Percentiles rank a stretch among this genome's conserved stretches.
Evolutionary conservation across 139 green algal species (phyloP).

Genomic region (Chlorella sp.): DNA sequence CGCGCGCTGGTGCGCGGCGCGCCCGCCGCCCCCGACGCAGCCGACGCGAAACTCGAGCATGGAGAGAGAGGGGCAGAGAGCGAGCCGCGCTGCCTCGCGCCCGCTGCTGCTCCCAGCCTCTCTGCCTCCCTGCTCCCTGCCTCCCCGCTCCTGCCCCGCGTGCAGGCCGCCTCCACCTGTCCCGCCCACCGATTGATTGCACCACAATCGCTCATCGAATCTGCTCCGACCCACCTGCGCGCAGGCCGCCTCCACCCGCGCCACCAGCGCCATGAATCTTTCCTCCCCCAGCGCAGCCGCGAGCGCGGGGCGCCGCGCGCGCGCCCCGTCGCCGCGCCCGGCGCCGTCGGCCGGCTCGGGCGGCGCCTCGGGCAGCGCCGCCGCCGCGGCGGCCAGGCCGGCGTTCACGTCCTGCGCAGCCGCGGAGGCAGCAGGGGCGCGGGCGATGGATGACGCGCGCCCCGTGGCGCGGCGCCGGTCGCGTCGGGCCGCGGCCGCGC

Average conservation of each 20-base stretch:
- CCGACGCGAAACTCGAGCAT: background rate
- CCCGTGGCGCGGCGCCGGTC: no score
- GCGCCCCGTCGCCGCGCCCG: background rate
- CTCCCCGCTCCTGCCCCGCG: background rate
- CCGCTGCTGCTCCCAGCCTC: background rate
- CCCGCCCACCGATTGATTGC: no score
- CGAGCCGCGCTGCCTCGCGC: background rate
- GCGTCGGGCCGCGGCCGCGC: no score
- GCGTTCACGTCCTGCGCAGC: conserved; percentile 17
- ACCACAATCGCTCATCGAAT: no score
- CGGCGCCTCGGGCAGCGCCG: background rate
- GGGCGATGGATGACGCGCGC: no score
- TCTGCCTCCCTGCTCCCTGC: background rate
- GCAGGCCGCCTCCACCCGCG: conserved; percentile 11
- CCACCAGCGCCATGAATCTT: conserved; percentile 8
- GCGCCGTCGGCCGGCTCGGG: background rate
- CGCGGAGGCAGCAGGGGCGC: no score
- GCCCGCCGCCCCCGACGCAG: background rate
- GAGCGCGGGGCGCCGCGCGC: background rate
- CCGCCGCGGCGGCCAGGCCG: background rate
- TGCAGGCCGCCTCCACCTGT: no score
- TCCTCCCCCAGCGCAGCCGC: background rate
- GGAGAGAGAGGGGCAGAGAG: background rate
- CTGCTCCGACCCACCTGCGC: conserved; percentile 26
- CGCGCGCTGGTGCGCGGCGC: background rate